These are phyloP conservation scores for Salix dunnii DNA, from an alignment of 345 rosid species.

Conservation along the genomic window DNA sequence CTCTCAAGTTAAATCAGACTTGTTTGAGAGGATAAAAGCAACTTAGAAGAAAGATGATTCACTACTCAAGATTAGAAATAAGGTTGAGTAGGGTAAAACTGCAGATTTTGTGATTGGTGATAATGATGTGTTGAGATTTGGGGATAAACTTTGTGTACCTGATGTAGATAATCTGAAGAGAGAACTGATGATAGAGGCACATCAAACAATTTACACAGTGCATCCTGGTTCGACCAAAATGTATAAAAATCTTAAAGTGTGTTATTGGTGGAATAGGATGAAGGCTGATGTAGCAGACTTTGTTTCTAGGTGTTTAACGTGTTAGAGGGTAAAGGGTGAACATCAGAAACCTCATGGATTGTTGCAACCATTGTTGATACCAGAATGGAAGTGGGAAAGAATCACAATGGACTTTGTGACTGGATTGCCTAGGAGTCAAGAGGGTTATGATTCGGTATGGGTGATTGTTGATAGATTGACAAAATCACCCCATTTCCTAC, in stretches of 20 bases:
- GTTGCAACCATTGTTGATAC: too few species aligned
- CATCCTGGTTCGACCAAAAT: neutral
- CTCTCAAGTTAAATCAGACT: too few species aligned
- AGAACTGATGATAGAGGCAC: neutral
- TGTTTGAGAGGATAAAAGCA: too few species aligned
- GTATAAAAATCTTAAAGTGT: too few species aligned
- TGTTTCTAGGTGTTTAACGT: neutral
- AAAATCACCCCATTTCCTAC: neutral
- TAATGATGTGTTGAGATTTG: too few species aligned
- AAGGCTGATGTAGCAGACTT: neutral
- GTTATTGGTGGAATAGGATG: neutral
- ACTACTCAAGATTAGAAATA: too few species aligned
- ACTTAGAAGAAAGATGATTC: too few species aligned
- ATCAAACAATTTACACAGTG: neutral
- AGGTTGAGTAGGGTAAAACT: too few species aligned
- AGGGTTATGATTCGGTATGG: neutral
- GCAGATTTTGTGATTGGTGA: too few species aligned
- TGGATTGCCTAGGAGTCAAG: neutral
- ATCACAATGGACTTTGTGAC: neutral
- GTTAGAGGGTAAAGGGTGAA: too few species aligned
- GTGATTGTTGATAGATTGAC: neutral
- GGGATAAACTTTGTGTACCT: too few species aligned
- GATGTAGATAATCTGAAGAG: neutral
- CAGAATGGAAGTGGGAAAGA: too few species aligned
- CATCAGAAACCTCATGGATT: fast-evolving